Conservation (phyloP, 805 yeast species). For the Lipomyces mesembrius region DNA sequence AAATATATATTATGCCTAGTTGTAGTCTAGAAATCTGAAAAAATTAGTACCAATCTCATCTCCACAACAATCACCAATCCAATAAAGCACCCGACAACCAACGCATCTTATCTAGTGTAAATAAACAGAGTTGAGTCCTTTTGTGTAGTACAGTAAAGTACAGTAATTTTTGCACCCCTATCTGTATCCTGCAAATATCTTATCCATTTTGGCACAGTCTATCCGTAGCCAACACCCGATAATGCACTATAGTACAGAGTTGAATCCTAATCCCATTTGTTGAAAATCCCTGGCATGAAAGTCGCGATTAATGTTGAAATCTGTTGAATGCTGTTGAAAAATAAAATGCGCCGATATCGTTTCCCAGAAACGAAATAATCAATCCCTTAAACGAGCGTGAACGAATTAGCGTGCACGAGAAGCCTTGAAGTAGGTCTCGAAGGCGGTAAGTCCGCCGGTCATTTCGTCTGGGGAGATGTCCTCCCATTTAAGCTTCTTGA, state of each 20-base stretch:
- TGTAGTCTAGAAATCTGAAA: too few relatives aligned
- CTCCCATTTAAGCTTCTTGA: slow-evolving; percentile 56
- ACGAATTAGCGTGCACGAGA: slow-evolving; percentile 32
- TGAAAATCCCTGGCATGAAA: neutral
- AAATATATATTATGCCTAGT: too few relatives aligned
- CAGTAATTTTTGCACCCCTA: neutral
- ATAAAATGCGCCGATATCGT: neutral
- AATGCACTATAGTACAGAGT: slow-evolving; percentile 13
- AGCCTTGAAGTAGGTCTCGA: slow-evolving; percentile 36
- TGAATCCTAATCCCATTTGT: slow-evolving; percentile 7
- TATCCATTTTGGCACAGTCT: neutral
- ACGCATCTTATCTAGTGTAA: neutral
- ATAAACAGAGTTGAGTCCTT: slow-evolving; percentile 3
- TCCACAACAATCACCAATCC: too few relatives aligned
- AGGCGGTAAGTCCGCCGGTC: slow-evolving; percentile 33
- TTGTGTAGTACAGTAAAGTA: neutral
- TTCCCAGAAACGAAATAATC: neutral
- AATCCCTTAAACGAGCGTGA: neutral
- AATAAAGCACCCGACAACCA: neutral
- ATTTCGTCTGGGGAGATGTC: slow-evolving; percentile 51
- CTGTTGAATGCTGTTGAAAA: slow-evolving; percentile 11
- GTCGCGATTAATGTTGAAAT: slow-evolving; percentile 8
- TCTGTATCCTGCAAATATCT: neutral
- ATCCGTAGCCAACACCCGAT: neutral
- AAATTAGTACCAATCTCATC: too few relatives aligned